Base-by-base conservation (phyloP, 805 yeast genomes). In the Metschnikowia cerradonensis region DNA sequence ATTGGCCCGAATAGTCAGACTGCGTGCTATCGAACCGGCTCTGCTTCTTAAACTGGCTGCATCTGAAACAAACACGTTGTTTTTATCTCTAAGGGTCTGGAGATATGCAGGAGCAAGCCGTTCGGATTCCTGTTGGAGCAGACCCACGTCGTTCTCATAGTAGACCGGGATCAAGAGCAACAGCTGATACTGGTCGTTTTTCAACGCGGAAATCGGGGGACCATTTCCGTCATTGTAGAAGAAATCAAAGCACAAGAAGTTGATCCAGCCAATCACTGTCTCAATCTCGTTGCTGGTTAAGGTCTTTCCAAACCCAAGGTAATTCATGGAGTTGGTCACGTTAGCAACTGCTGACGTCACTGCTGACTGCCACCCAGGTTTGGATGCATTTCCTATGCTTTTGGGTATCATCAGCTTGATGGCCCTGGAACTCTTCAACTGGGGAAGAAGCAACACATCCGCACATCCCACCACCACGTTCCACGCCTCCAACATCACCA, bases 161-260 rank as follows among this genome's bases (percentile, higher is more conserved):
- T 80, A 81, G 0, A 78, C 81, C 2, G 90, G 88, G 7, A 88
- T 72, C 26, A 84, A 65, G 53, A 85, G 66, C 22, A 88, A 65
- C 38, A 81, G 77, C 63, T 86, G 88, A 62, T 86, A 89, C 34
- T 79, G 77, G 31, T 76, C 79, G 51, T 80, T 79, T 53, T 83
- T 83, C 59, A 89, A 68, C 6, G 78, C 79, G 53, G 78, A 81
- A 31, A 88, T 57, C 1, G 89, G 78, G 0, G 94, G 94, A 0
- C 96, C 96, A 33, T 84, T 84, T 0, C 96, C 96, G 41, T 79
- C 83, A 60, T 87, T 83, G 64, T 89, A 82, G 68, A 90, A 89
- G 62, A 88, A 89, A 52, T 83, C 91, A 44, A 78, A 64, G 48
- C 89, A 78, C n/a, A 86, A 65, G 5, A 78, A 72, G 44, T 79